These are phyloP conservation scores for Chlorophyllum brunneum DNA, from an alignment of 768 basidiomycete species.

Conservation along the genomic window DNA sequence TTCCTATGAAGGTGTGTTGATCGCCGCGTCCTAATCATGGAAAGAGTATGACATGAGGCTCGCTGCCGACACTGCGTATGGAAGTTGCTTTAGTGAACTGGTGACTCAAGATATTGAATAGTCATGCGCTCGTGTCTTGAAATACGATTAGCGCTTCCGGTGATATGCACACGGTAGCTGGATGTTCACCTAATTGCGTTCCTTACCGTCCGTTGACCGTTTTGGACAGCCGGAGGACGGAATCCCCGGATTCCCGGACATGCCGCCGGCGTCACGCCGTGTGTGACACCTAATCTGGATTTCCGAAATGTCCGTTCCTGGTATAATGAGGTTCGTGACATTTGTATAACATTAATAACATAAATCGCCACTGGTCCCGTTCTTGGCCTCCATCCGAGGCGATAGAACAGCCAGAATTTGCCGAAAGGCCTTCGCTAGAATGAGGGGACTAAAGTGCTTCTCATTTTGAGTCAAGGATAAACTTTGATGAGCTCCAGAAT, in stretches of 20 bases:
- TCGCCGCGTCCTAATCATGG: not conserved
- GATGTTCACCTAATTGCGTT: no score
- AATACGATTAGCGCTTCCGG: no score
- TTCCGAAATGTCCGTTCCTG: conserved; percentile 4
- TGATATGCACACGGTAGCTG: no score
- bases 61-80: not conserved
- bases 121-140: not conserved
- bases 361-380: no score
- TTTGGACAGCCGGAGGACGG: not conserved
- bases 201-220: no score
- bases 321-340: conserved; percentile 5
- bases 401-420: conserved; percentile 6
- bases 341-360: conserved; percentile 1
- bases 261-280: not conserved
- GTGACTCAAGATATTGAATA: no score
- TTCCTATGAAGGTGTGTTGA: not conserved
- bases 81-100: no score
- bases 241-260: not conserved
- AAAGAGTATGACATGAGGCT: not conserved
- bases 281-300: not conserved
- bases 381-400: conserved; percentile 9
- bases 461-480: not conserved
- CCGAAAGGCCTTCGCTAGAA: not conserved
- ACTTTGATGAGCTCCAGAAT: not conserved
- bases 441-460: not conserved